phyloP scores from a whole-genome alignment of 148 eudicot species.

The Linanthus parryae region DNA sequence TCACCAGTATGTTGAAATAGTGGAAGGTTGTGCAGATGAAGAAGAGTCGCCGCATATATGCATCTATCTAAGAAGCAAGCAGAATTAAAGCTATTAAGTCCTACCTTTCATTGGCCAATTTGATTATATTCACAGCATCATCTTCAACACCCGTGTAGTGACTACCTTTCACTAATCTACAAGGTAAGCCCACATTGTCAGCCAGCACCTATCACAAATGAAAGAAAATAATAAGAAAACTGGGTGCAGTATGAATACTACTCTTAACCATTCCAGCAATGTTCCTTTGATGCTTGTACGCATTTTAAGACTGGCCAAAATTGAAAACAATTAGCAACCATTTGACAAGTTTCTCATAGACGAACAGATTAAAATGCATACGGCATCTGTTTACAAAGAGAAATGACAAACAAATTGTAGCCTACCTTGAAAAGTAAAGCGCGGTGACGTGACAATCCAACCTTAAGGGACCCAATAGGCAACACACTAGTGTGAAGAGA shows the following conservation, averaged over 20 bases:
- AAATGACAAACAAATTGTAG: too few species aligned
- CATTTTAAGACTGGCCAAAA: too few species aligned
- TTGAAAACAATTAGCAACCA: too few species aligned
- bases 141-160: conserved; percentile 93
- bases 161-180: conserved; percentile 92
- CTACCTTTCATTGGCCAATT: conserved; percentile 75
- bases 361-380: too few species aligned
- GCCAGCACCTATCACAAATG: conserved; percentile 66
- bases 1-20: too few species aligned
- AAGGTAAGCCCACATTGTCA: conserved; percentile 81
- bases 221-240: conserved; percentile 9
- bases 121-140: conserved; percentile 89
- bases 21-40: too few species aligned
- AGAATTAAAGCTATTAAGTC: conserved; percentile 2
- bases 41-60: not conserved
- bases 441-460: conserved; percentile 89
- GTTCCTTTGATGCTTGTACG: too few species aligned
- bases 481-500: conserved; percentile 82
- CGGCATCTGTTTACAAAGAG: too few species aligned
- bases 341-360: too few species aligned
- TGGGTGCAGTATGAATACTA: not conserved
- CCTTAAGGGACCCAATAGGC: conserved; percentile 79
- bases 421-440: conserved; percentile 97
- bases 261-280: too few species aligned
- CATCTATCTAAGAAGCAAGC: not conserved